These are phyloP conservation scores for Parietaria judaica DNA, from an alignment of 306 rosid genomes.

Conservation along the genomic window DNA sequence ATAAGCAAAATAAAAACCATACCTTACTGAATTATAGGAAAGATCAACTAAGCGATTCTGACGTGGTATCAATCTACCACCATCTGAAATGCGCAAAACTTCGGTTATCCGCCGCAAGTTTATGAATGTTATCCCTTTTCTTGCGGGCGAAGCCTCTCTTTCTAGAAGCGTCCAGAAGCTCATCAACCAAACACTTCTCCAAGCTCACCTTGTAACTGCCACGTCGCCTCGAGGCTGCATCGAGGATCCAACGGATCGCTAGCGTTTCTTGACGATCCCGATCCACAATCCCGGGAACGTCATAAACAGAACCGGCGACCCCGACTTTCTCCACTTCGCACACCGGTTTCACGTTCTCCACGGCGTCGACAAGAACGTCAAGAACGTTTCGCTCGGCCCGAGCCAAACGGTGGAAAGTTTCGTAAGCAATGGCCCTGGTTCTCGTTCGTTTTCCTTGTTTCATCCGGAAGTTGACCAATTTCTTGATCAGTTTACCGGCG, in stretches of 20 bases:
- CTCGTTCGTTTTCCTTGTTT: not conserved
- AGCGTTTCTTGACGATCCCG: not conserved
- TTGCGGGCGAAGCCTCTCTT: not conserved
- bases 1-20: too few relatives aligned
- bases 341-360: conserved; percentile 2
- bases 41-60: too few relatives aligned
- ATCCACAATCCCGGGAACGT: not conserved
- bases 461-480: not conserved
- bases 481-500: not conserved
- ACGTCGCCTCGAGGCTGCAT: not conserved
- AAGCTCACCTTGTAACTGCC: not conserved
- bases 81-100: conserved; percentile 9
- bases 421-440: not conserved
- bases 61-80: not conserved
- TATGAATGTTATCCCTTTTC: not conserved
- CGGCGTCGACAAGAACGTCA: not conserved
- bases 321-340: not conserved
- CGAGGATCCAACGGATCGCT: conserved; percentile 1
- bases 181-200: not conserved
- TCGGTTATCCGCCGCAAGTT: not conserved
- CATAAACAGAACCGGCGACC: not conserved
- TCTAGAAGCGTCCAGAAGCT: not conserved
- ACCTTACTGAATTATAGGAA: too few relatives aligned
- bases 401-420: not conserved
- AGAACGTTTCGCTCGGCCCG: not conserved